Evolutionary conservation across 1,284 basidiomycete genomes (phyloP), one percentile per base, ranked within the genome.

Genomic region (Cerioporus squamosus): DNA sequence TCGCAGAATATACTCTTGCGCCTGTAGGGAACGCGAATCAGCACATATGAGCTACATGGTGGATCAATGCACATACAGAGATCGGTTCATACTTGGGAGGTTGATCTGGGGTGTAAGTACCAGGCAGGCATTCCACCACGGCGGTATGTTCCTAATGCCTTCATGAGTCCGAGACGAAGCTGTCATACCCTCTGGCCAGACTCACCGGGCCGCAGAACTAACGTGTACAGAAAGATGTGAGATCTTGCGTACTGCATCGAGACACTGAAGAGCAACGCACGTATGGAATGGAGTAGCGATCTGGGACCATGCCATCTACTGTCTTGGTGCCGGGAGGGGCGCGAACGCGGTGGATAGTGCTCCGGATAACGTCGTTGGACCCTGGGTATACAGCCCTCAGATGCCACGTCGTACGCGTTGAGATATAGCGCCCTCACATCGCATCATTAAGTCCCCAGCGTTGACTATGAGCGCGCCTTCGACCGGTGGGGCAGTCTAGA

Each of bases 361-460:
- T 86, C 61, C 81, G 79, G 29, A 88, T 80, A 3, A 74, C 78
- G 65, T 86, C 84, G 63, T 87, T 86, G 0, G 81, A 81, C 85
- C 85, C 81, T 82, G 31, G 3, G 1, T 3, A 6, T 29, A 12
- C 3, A 36, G 33, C 33, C 33, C 33, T 36, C 15, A 36, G 29
- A 31, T 20, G 45, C 20, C 10, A 10, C 17, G 18, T 22, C 31
- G 18, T 18, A 10, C 29, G 31, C 18, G 33, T 36, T 12, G 10
- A 36, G 14, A 36, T 2, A 36, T 36, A 36, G 42, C 9, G 15
- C 12, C 23, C 56, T 47, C 26, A 72, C 81, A 87, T 61, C 84
- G 73, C 81, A 82, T 82, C 58, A 87, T 69, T 60, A 85, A 81
- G 65, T 87, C 84, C 3, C 83, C 85, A 5, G 84, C 84, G 63